phyloP scores from a whole-genome alignment of 225 moss, liverwort and hornwort species.

The Pseudisothecium myosuroides region DNA sequence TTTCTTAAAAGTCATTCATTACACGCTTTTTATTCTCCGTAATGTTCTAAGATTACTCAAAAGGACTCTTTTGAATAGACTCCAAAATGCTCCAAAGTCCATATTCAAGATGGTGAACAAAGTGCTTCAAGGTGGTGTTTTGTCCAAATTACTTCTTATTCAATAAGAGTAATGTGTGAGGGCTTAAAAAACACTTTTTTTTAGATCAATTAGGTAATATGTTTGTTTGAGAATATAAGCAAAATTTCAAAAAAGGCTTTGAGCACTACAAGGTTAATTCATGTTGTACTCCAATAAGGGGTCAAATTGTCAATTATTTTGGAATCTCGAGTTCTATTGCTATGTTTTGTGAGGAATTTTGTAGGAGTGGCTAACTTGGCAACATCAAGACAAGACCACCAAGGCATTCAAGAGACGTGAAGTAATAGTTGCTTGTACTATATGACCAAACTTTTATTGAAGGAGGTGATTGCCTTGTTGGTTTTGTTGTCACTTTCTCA shows the following conservation, averaged over 20 bases:
- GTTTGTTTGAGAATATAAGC: background rate
- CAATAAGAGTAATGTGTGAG: no score
- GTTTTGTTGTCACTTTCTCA: background rate
- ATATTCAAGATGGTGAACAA: background rate
- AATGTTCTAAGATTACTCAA: background rate
- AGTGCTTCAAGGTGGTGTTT: background rate
- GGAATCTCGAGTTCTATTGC: accelerated
- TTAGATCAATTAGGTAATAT: background rate
- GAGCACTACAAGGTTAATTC: background rate
- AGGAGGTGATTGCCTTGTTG: background rate
- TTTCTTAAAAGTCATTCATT: background rate
- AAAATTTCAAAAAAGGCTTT: background rate
- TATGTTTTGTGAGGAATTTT: no score
- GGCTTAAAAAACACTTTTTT: background rate
- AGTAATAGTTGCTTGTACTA: background rate
- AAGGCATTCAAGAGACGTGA: background rate
- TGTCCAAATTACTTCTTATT: background rate
- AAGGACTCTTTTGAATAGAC: accelerated
- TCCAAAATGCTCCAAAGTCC: background rate
- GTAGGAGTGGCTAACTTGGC: no score
- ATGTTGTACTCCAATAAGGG: background rate
- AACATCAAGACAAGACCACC: background rate
- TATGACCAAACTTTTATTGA: background rate
- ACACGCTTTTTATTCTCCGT: accelerated
- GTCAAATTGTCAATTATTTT: background rate